Conservation (phyloP, 306 rosid species). For the Cotoneaster glaucophyllus region DNA sequence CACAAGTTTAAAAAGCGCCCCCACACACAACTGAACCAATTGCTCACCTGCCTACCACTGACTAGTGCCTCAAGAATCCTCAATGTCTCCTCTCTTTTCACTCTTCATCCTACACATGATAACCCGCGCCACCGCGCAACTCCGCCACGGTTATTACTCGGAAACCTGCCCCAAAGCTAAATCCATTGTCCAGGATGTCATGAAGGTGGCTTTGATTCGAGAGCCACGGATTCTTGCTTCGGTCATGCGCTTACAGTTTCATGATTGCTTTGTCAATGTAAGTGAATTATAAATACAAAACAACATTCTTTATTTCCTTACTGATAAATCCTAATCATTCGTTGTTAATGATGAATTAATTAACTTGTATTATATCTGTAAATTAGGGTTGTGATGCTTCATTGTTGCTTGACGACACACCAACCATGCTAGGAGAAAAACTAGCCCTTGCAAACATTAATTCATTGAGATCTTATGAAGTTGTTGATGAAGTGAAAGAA, state of each 20-base stretch:
- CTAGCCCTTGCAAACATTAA: slow-evolving; percentile 74
- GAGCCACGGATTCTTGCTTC: slow-evolving; percentile 84
- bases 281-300: not conserved
- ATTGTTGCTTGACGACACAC: slow-evolving; percentile 79
- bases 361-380: not conserved
- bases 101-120: slow-evolving; percentile 25
- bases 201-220: slow-evolving; percentile 46
- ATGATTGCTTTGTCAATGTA: slow-evolving; percentile 89
- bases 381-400: slow-evolving; percentile 86
- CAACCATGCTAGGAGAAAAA: slow-evolving; percentile 79
- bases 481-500: slow-evolving; percentile 66
- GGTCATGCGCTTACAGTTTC: slow-evolving; percentile 85
- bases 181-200: slow-evolving; percentile 45
- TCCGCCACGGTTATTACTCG: slow-evolving; percentile 51
- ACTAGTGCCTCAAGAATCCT: not conserved
- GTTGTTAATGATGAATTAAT: not conserved
- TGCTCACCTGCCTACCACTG: not conserved
- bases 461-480: slow-evolving; percentile 73
- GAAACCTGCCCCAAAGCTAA: slow-evolving; percentile 62
- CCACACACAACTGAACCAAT: not conserved
- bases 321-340: not conserved
- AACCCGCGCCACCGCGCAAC: slow-evolving; percentile 19
- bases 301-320: not conserved
- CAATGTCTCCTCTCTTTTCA: slow-evolving; percentile 21
- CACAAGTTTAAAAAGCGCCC: not conserved